Evolutionary conservation across 768 basidiomycete genomes (phyloP).

Genomic region (Wakefieldia striispora): DNA sequence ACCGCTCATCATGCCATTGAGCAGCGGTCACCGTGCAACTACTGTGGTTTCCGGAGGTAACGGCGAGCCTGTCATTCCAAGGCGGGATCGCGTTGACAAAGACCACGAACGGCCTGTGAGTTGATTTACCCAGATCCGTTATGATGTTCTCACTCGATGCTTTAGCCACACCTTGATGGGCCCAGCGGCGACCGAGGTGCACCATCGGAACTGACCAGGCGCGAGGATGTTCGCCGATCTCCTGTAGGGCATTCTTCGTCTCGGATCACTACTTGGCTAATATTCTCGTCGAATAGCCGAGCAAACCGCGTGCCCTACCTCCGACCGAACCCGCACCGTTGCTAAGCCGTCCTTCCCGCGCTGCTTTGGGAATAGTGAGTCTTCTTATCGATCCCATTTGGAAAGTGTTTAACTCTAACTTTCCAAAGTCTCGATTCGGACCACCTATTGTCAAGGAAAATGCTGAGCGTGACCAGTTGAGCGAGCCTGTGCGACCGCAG

Average conservation of each 20-base stretch:
- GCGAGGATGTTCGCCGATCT: slow-evolving; percentile 12
- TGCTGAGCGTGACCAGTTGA: too few relatives aligned
- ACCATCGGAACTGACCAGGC: slow-evolving; percentile 5
- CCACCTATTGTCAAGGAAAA: slow-evolving; percentile 27
- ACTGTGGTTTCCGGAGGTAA: slow-evolving; percentile 13
- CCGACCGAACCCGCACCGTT: slow-evolving; percentile 6
- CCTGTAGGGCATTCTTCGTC: slow-evolving; percentile 13
- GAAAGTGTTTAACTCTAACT: not conserved
- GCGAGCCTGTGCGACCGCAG: slow-evolving; percentile 5
- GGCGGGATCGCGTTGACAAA: slow-evolving; percentile 12
- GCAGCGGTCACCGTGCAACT: not conserved
- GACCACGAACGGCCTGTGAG: slow-evolving; percentile 28
- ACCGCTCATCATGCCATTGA: not conserved
- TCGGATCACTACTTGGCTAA: slow-evolving; percentile 1
- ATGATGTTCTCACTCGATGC: slow-evolving; percentile 6
- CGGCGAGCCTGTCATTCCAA: slow-evolving; percentile 19
- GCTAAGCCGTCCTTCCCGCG: slow-evolving; percentile 15
- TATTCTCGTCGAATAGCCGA: slow-evolving; percentile 7
- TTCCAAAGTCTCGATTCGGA: slow-evolving; percentile 30
- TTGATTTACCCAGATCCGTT: not conserved
- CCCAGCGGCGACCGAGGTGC: slow-evolving; percentile 1
- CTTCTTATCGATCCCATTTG: not conserved
- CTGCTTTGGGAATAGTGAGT: slow-evolving; percentile 17
- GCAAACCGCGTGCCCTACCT: slow-evolving; percentile 3
- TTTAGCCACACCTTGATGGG: slow-evolving; percentile 18